A percentile compares a stretch with the other conserved stretches of the same genome.
phyloP scores from a whole-genome alignment of 306 rosid species.

The Cucumis melo region DNA sequence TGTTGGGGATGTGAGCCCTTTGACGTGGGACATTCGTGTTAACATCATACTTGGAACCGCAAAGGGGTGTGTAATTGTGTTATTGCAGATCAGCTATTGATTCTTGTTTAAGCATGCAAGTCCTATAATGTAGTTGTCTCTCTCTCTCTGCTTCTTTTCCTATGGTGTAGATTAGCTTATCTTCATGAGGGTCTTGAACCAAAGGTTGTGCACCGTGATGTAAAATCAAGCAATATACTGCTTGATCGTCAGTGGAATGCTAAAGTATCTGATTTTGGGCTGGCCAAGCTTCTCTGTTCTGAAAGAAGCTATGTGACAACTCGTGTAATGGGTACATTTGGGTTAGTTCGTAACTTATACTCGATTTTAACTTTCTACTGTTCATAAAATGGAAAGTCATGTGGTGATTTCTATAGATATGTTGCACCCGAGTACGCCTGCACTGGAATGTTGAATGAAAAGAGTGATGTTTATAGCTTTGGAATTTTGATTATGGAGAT shows the following conservation, averaged over 20 bases:
- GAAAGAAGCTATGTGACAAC: constrained; percentile 90
- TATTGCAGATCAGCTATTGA: background rate
- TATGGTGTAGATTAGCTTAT: constrained; percentile 62
- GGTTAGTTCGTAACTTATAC: constrained; percentile 42
- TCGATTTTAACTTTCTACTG: background rate
- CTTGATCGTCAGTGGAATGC: constrained; percentile 83
- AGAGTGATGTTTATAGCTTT: constrained; percentile 90
- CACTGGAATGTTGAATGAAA: constrained; percentile 96
- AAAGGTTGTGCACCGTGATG: constrained; percentile 95
- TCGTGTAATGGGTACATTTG: constrained; percentile 98
- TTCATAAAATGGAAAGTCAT: background rate
- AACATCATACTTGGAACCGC: constrained; percentile 77
- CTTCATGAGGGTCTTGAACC: constrained; percentile 99
- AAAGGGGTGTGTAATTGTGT: constrained; percentile 48
- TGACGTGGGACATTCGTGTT: constrained; percentile 86
- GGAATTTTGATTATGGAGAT: constrained; percentile 94
- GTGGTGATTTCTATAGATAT: constrained; percentile 40
- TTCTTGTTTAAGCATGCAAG: background rate
- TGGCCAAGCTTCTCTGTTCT: constrained; percentile 80
- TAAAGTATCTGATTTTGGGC: constrained; percentile 97
- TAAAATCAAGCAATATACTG: constrained; percentile 87
- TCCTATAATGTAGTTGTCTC: background rate
- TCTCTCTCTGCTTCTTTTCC: background rate
- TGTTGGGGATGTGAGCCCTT: constrained; percentile 76
- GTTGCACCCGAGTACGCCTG: constrained; percentile 99